Evolutionary conservation across 2,329 filamentous ascomycete genomes (phyloP), one percentile per base, ranked within the genome.

Genomic region (Fusarium penzigii): DNA sequence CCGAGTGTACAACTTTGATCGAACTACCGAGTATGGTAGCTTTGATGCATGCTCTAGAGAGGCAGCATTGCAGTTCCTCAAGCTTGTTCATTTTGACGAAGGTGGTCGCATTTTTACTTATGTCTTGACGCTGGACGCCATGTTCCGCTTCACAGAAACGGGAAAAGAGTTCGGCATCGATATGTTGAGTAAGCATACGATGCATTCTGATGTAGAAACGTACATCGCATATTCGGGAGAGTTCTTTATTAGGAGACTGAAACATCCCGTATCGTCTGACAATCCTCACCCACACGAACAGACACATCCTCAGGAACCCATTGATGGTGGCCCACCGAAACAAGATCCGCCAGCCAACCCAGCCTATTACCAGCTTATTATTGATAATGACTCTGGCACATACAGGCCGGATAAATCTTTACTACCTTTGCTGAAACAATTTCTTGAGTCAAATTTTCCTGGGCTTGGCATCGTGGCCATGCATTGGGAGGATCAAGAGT

Each of bases 161-260:
- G 93, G 93, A 29, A 94, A 94, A 64, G 92, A 97, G 65, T 97
- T 97, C 53, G 91, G 92, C 47, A 91, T 97, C 64, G 93, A 97
- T 72, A 78, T 97, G 70, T 74, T 97, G 64, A 92, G 87, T 70
- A 97, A 97, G 70, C 93, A 97, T 71, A 96, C 91, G 39, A 96
- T 97, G 91, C 93, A 97, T 74, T 93, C 90, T 59, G 87, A 97
- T 70, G 92, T 96, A 2, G 89, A 86, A 36, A 88, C 90, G 2
- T 96, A 96, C 69, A 90, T 97, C 58, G 93, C 92, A 17, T 97
- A 87, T 68, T 91, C 89, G 1, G 93, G 93, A 40, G 93, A 97
- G 68, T 97, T 97, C 71, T 94, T 97, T 69, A 81, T 97, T 56
- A 84, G 91, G 13, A 82, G 88, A 3, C 78, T 90, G 25, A 71